A percentile compares a stretch with the other conserved stretches of the same genome.
phyloP scores from a whole-genome alignment of 495 filamentous ascomycete genomes.

The Antarctomyces pellizariae region DNA sequence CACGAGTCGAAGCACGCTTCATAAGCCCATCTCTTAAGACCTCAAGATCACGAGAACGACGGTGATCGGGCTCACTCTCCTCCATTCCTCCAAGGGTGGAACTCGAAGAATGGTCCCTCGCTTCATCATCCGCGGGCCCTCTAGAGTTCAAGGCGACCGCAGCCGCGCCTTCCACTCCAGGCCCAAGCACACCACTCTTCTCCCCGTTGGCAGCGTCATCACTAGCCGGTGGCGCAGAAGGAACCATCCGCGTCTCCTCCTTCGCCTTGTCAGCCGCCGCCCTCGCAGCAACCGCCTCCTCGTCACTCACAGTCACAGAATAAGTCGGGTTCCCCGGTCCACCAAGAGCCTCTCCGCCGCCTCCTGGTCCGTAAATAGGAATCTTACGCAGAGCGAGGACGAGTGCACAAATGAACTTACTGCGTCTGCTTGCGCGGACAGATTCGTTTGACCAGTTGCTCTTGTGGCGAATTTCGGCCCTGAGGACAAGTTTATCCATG shows the following conservation, averaged over 20 bases:
- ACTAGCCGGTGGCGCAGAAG: constrained; percentile 4
- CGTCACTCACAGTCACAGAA: constrained; percentile 45
- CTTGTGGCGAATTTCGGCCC: constrained; percentile 72
- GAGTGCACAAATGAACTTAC: constrained; percentile 92
- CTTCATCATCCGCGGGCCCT: constrained; percentile 6
- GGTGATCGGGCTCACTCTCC: constrained; percentile 4
- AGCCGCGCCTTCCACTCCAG: constrained; percentile 5
- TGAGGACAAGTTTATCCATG: constrained; percentile 70
- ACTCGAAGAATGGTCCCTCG: constrained; percentile 1
- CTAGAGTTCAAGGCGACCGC: constrained; percentile 6
- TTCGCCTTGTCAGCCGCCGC: constrained; percentile 35
- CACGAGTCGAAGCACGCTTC: constrained; percentile 16
- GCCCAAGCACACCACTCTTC: constrained; percentile 4
- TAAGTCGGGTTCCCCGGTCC: constrained; percentile 47
- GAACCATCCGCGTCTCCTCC: constrained; percentile 36
- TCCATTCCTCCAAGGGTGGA: constrained; percentile 5
- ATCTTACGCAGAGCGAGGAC: constrained; percentile 67
- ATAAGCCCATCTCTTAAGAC: constrained; percentile 15
- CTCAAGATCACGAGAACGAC: constrained; percentile 15
- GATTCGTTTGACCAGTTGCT: constrained; percentile 90
- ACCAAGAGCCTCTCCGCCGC: constrained; percentile 40
- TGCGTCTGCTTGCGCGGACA: constrained; percentile 58
- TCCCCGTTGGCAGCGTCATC: constrained; percentile 1
- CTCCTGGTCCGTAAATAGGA: constrained; percentile 66
- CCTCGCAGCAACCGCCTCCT: constrained; percentile 32